These are phyloP conservation scores for Fusarium verrucosum DNA, from an alignment of 2,329 filamentous ascomycete species.

Conservation along the genomic window DNA sequence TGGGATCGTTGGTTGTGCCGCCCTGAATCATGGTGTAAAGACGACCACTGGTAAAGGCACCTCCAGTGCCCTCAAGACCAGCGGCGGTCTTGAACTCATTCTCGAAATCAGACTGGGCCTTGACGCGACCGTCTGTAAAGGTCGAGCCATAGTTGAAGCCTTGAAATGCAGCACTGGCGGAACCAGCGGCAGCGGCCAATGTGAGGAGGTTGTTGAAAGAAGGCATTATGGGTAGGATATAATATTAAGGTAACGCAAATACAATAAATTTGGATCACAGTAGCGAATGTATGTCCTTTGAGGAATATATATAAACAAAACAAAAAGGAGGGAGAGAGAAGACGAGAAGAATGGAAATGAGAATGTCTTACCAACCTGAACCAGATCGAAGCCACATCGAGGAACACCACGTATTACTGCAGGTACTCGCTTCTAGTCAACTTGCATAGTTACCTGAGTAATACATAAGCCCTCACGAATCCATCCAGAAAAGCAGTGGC, in stretches of 20 bases:
- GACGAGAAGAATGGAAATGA: background rate
- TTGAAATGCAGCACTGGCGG: constrained; percentile 55
- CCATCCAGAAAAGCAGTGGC: constrained; percentile 2
- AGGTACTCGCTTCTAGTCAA: constrained; percentile 19
- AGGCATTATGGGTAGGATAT: constrained; percentile 43
- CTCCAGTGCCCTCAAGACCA: constrained; percentile 68
- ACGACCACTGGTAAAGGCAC: constrained; percentile 72
- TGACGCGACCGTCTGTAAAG: constrained; percentile 67
- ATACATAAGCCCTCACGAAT: background rate
- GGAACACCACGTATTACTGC: constrained; percentile 18
- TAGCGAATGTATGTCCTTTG: constrained; percentile 31
- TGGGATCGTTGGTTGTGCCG: constrained; percentile 70
- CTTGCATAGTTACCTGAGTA: constrained; percentile 5
- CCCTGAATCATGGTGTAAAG: constrained; percentile 81
- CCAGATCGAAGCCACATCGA: constrained; percentile 6
- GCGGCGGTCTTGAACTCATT: constrained; percentile 73
- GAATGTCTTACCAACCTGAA: constrained; percentile 8
- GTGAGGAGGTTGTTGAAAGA: constrained; percentile 47
- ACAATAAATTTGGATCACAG: background rate
- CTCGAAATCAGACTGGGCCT: constrained; percentile 73
- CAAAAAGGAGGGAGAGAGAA: background rate
- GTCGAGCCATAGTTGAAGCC: constrained; percentile 80
- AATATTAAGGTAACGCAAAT: background rate
- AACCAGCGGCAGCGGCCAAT: constrained; percentile 49
- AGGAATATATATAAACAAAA: constrained; percentile 2